Evolutionary conservation across 306 rosid species (phyloP).

Genomic region (Malus sylvestris): DNA sequence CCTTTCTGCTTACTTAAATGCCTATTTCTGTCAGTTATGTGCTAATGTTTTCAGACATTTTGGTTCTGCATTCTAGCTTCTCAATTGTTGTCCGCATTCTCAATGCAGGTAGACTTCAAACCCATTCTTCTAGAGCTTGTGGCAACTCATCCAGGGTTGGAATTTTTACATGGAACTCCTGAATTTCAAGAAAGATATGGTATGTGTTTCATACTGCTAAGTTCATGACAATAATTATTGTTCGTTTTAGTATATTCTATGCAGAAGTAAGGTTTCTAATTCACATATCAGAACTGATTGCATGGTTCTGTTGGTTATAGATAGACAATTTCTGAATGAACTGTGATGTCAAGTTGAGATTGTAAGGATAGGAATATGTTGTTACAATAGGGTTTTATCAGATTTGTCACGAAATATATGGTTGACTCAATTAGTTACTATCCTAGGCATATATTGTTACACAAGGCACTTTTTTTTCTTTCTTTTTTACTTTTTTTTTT

Average conservation of each 20-base stretch:
- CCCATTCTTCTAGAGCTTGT: constrained; percentile 78
- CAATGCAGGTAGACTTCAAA: constrained; percentile 77
- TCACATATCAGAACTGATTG: background rate
- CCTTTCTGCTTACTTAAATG: background rate
- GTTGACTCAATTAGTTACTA: background rate
- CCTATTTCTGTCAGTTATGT: background rate
- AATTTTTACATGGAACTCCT: constrained; percentile 91
- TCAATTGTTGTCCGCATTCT: constrained; percentile 18
- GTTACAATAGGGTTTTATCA: background rate
- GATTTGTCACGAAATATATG: background rate
- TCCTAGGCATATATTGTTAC: background rate
- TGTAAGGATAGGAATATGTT: background rate
- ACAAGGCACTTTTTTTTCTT: background rate
- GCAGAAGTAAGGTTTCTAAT: background rate
- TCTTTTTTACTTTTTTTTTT: too few species aligned
- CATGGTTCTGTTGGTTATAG: background rate
- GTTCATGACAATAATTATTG: background rate
- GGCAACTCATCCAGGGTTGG: constrained; percentile 92
- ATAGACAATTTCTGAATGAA: background rate
- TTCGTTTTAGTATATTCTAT: background rate
- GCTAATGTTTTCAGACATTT: background rate
- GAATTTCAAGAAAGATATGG: constrained; percentile 99
- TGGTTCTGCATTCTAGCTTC: constrained; percentile 9
- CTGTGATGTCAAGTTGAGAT: background rate
- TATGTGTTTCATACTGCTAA: constrained; percentile 25